phyloP scores from a whole-genome alignment of 345 rosid species.

The Eucalyptus cloeziana region DNA sequence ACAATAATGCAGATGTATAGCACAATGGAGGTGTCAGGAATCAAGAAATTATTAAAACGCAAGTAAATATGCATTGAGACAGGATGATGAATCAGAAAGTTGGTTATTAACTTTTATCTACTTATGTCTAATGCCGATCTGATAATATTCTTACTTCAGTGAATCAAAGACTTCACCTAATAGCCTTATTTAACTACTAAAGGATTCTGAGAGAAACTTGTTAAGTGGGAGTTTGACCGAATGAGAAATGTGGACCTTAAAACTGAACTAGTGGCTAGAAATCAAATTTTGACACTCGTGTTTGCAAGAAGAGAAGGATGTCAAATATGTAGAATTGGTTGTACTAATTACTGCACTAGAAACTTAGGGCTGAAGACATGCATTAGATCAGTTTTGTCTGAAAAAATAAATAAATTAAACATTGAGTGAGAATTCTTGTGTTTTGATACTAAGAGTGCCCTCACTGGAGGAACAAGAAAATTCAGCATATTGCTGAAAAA shows the following conservation, averaged over 20 bases:
- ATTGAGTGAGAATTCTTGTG: background rate
- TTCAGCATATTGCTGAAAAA: background rate
- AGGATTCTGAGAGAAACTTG: background rate
- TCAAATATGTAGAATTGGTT: background rate
- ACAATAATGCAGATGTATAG: background rate
- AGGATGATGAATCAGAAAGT: background rate
- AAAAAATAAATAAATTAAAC: background rate
- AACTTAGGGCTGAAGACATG: background rate
- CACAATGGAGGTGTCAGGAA: background rate
- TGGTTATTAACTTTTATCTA: background rate
- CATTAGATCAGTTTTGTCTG: background rate
- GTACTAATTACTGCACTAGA: background rate
- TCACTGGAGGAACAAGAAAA: background rate
- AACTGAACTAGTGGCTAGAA: background rate
- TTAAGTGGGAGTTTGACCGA: background rate
- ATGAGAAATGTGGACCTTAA: background rate
- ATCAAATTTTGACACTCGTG: background rate
- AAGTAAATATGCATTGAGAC: background rate
- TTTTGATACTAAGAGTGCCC: background rate
- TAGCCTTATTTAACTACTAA: background rate
- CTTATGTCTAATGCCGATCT: background rate
- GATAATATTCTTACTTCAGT: background rate
- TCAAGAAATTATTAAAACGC: background rate
- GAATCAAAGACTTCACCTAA: background rate
- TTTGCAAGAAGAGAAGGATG: background rate